These are phyloP conservation scores for Stenogyne calaminthoides DNA, from an alignment of 305 asterid species.

Conservation along the genomic window DNA sequence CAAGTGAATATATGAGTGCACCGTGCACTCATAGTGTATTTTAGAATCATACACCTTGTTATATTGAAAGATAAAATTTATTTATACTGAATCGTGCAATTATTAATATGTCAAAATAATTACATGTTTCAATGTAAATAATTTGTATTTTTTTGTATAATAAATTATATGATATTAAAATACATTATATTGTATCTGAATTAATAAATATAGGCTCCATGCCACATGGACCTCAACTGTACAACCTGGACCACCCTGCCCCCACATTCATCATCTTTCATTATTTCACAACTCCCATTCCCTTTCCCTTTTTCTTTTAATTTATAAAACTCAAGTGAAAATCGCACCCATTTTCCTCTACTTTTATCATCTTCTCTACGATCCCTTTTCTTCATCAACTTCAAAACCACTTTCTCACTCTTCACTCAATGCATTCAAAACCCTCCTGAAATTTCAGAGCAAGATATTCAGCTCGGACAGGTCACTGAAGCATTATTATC, in stretches of 20 bases:
- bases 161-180: too few relatives aligned
- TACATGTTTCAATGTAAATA: too few relatives aligned
- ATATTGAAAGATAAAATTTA: too few relatives aligned
- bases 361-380: slow-evolving; percentile 31
- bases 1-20: too few relatives aligned
- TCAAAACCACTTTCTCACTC: not conserved
- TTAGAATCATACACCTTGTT: too few relatives aligned
- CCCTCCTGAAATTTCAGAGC: not conserved
- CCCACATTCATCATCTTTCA: slow-evolving; percentile 37
- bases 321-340: slow-evolving; percentile 5
- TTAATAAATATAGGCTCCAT: not conserved
- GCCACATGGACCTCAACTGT: slow-evolving; percentile 51
- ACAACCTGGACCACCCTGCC: slow-evolving; percentile 43
- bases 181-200: too few relatives aligned
- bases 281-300: slow-evolving; percentile 20
- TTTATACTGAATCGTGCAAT: too few relatives aligned
- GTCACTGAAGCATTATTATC: not conserved
- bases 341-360: slow-evolving; percentile 30
- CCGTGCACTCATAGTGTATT: too few relatives aligned
- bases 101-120: too few relatives aligned
- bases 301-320: not conserved
- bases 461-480: not conserved
- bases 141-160: too few relatives aligned
- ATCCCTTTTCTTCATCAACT: slow-evolving; percentile 27
- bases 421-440: not conserved